Conservation (phyloP, 441 rosid species). For the Arabidopsis lyrata region DNA sequence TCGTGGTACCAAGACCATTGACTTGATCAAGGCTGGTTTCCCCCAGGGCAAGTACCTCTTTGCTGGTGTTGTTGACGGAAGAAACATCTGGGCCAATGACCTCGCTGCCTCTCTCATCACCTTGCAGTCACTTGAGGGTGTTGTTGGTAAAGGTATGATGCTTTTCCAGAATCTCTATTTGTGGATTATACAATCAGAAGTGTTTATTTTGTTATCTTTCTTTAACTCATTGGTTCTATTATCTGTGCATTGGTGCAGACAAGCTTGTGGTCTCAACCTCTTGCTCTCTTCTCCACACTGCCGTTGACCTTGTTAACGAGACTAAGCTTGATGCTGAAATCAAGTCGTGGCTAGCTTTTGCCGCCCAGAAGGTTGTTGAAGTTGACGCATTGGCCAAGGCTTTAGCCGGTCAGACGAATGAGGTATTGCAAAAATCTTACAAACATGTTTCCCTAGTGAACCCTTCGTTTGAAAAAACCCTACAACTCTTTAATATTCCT, state of each 20-base stretch:
- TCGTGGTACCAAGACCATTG: conserved; percentile 87
- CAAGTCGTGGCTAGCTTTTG: conserved; percentile 97
- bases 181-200: background rate
- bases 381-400: conserved; percentile 93
- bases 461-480: background rate
- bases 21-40: conserved; percentile 79
- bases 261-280: conserved; percentile 95
- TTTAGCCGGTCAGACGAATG: conserved; percentile 80
- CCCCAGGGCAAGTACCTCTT: conserved; percentile 87
- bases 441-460: conserved; percentile 10
- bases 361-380: conserved; percentile 96
- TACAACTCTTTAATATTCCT: conserved; percentile 19
- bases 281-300: conserved; percentile 95
- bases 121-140: conserved; percentile 67
- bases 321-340: conserved; percentile 84
- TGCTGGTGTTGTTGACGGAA: conserved; percentile 97
- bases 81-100: conserved; percentile 99
- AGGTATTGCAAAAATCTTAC: conserved; percentile 51
- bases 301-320: conserved; percentile 92
- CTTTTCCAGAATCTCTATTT: background rate
- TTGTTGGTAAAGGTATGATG: conserved; percentile 81
- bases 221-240: conserved; percentile 9
- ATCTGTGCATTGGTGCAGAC: conserved; percentile 54
- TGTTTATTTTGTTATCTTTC: background rate
- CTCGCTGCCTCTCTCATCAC: conserved; percentile 78